phyloP scores from a whole-genome alignment of 345 rosid species.

The Fremontodendron californicum region DNA sequence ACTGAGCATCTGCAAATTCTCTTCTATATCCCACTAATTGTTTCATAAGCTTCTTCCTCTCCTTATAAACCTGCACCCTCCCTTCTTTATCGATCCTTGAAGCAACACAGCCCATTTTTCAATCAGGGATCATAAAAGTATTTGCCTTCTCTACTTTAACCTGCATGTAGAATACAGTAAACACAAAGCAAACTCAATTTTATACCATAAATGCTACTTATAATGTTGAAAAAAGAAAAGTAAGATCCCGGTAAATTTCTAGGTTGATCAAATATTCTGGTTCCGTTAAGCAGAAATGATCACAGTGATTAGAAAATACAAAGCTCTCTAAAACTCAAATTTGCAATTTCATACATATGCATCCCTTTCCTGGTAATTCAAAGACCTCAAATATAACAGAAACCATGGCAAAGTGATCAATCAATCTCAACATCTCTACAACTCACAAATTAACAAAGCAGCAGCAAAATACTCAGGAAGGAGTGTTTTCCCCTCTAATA shows the following conservation, averaged over 20 bases:
- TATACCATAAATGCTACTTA: background rate
- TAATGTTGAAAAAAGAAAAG: background rate
- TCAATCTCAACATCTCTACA: background rate
- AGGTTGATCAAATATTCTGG: background rate
- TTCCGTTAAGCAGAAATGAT: background rate
- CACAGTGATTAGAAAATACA: background rate
- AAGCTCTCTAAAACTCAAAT: background rate
- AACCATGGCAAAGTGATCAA: background rate
- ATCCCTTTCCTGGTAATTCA: background rate
- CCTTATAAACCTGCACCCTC: conserved; percentile 63
- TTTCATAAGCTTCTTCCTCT: conserved; percentile 81
- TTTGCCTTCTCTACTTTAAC: conserved; percentile 2
- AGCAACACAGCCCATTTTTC: conserved; percentile 74
- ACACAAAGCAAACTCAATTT: conserved; percentile 6
- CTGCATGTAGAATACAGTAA: background rate
- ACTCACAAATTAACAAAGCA: background rate
- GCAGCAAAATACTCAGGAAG: background rate
- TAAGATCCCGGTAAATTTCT: background rate
- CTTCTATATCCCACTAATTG: conserved; percentile 55
- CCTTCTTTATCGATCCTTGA: conserved; percentile 81
- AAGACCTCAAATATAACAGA: background rate
- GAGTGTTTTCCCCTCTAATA: background rate
- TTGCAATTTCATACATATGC: background rate
- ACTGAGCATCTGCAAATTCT: conserved; percentile 77
- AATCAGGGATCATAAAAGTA: background rate